These are phyloP conservation scores for Pleurozium schreberi DNA, from an alignment of 225 moss, liverwort and hornwort species.

Conservation along the genomic window DNA sequence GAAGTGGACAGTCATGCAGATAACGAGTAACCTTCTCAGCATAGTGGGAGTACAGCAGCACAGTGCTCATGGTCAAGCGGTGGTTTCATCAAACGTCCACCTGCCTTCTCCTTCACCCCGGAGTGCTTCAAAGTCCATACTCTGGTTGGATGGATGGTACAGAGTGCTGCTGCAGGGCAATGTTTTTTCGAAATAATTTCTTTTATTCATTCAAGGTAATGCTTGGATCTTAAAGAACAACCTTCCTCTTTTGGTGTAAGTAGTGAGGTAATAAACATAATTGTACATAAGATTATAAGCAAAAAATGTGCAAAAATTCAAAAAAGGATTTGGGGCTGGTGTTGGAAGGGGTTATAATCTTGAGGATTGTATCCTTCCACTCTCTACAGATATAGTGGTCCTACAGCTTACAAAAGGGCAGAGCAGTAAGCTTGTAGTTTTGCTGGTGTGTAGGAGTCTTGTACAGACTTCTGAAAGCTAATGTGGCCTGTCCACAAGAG, in stretches of 20 bases:
- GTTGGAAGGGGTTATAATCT: background rate
- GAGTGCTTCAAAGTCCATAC: background rate
- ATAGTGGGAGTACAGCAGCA: conserved; percentile 6
- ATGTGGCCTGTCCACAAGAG: background rate
- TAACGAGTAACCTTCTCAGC: conserved; percentile 25
- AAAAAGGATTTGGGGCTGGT: background rate
- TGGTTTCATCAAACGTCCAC: background rate
- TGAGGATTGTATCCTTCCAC: background rate
- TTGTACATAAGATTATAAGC: background rate
- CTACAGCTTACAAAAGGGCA: background rate
- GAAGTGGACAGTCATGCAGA: conserved; percentile 54
- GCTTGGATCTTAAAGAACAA: background rate
- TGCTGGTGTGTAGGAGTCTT: background rate
- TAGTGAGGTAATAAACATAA: background rate
- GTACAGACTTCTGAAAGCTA: conserved; percentile 21
- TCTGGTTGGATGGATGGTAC: background rate
- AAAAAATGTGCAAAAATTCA: background rate
- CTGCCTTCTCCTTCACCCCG: background rate
- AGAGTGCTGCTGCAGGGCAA: background rate
- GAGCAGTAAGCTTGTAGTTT: background rate
- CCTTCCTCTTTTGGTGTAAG: background rate
- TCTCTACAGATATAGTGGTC: background rate
- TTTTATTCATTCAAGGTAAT: background rate
- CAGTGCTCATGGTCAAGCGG: background rate
- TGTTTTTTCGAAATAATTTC: background rate